Evolutionary conservation across 139 green algal species (phyloP).

Genomic region (Raphidocelis subcapitata): DNA sequence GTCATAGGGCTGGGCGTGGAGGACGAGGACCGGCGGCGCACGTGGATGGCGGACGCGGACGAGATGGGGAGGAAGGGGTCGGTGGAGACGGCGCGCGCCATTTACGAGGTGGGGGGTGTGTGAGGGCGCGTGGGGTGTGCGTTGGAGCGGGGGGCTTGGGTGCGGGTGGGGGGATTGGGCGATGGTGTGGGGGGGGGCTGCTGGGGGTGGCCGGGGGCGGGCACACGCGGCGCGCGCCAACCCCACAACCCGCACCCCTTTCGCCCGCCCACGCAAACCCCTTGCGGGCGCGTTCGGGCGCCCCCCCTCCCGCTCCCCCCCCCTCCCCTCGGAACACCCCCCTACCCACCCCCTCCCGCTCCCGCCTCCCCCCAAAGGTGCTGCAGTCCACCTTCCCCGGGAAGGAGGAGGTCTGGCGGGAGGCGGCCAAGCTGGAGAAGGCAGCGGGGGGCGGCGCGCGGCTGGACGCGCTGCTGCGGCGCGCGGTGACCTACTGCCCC

Average conservation of each 20-base stretch:
- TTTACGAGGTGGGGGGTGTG: constrained; percentile 75
- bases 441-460: constrained; percentile 63
- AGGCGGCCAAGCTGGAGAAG: constrained; percentile 92
- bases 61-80: constrained; percentile 61
- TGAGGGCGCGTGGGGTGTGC: constrained; percentile 11
- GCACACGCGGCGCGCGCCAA: no score
- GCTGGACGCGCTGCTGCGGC: constrained; percentile 82
- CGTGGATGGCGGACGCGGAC: constrained; percentile 91
- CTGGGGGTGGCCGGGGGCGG: no score
- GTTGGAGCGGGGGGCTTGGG: not conserved
- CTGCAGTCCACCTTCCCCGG: constrained; percentile 70
- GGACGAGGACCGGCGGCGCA: constrained; percentile 86
- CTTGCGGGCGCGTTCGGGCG: no score
- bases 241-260: no score
- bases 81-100: constrained; percentile 87
- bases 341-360: no score
- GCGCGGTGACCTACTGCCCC: constrained; percentile 88
- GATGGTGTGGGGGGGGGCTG: no score
- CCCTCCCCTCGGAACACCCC: no score
- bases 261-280: no score
- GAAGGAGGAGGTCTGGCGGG: constrained; percentile 86
- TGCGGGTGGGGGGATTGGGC: no score
- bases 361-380: no score
- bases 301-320: no score
- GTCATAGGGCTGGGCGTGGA: constrained; percentile 85